phyloP scores from a whole-genome alignment of 129 eudicot species.

The Saposhnikovia divaricata region DNA sequence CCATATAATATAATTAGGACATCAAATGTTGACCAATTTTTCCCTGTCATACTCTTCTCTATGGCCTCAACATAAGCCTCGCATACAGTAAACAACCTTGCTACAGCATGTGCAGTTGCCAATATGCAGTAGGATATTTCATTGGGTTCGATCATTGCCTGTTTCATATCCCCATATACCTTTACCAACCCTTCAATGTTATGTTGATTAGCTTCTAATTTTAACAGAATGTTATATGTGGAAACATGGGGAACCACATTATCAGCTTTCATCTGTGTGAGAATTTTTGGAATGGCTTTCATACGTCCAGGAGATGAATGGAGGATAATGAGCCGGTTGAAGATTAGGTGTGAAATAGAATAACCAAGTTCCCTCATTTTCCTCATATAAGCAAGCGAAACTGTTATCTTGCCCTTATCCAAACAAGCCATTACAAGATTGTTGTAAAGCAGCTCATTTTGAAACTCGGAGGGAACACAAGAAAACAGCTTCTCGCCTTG shows the following conservation, averaged over 20 bases:
- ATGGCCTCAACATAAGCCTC: slow-evolving; percentile 71
- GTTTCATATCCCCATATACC: slow-evolving; percentile 71
- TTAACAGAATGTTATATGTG: slow-evolving; percentile 74
- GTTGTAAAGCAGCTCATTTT: slow-evolving; percentile 72
- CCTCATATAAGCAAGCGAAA: slow-evolving; percentile 80
- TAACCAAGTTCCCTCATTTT: slow-evolving; percentile 81
- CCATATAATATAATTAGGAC: slow-evolving; percentile 73
- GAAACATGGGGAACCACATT: slow-evolving; percentile 78
- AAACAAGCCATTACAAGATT: slow-evolving; percentile 93
- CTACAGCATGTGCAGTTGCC: slow-evolving; percentile 90
- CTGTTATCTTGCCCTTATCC: slow-evolving; percentile 74
- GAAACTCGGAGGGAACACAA: slow-evolving; percentile 70
- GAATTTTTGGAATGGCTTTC: slow-evolving; percentile 64
- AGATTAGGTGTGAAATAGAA: slow-evolving; percentile 78
- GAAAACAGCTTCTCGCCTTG: slow-evolving; percentile 81
- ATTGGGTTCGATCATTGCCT: slow-evolving; percentile 55
- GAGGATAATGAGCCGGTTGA: slow-evolving; percentile 86
- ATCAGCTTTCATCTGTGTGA: slow-evolving; percentile 93
- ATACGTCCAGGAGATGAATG: slow-evolving; percentile 69
- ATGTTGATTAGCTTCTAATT: slow-evolving; percentile 85
- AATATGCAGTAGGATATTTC: slow-evolving; percentile 74
- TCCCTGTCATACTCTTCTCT: slow-evolving; percentile 65
- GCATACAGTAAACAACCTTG: slow-evolving; percentile 68
- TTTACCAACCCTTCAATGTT: slow-evolving; percentile 57
- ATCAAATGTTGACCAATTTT: slow-evolving; percentile 84